Base-by-base conservation (phyloP, 1,284 basidiomycete species). In the Moesziomyces antarcticus region DNA sequence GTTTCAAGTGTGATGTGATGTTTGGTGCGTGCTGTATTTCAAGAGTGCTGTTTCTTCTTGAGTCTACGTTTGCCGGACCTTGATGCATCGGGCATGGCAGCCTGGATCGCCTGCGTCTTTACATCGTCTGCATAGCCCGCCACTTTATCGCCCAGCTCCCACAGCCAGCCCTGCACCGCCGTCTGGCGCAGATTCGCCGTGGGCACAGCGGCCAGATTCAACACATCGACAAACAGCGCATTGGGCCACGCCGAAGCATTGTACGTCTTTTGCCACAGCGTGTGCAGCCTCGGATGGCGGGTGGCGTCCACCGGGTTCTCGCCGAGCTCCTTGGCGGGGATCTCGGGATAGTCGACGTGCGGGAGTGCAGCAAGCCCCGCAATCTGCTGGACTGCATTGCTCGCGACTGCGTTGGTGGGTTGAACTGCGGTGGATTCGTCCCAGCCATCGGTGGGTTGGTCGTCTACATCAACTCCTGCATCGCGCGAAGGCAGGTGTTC, bases 231-330 rank as follows among this genome's bases (percentile, higher is more conserved):
- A 18, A 73, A 3, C 21, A 64, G 37, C 7, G 50, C 27, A 50
- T 57, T 59, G 40, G 64, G 60, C 0, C 41, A 20, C 7, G 40
- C 14, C 2, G 50, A 30, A 16, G 50, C 20, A 5, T 33, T 24
- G 50, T 68, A 64, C 20, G 67, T 43, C 14, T 13, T 16, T 0
- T 44, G 22, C 56, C 60, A 73, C 41, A 67, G 40, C 3, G 41
- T 37, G 53, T 46, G 30, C 25, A 68, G 53, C 22, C 56, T 27
- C 1, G 70, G 70, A 33, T 73, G 70, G 24, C 24, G 8, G 8
- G 10, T 5, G 13, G 56, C 43, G 25, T 73, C 47, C 35, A 73
- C 24, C 5, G 70, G 70, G 42, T 73, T 73, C 56, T 73, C 70
- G 16, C 60, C 56, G 11, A 69, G 60, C 44, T 69, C 66, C 43